Evolutionary conservation across 768 basidiomycete species (phyloP).

Genomic region (Guyanaporus albipodus): DNA sequence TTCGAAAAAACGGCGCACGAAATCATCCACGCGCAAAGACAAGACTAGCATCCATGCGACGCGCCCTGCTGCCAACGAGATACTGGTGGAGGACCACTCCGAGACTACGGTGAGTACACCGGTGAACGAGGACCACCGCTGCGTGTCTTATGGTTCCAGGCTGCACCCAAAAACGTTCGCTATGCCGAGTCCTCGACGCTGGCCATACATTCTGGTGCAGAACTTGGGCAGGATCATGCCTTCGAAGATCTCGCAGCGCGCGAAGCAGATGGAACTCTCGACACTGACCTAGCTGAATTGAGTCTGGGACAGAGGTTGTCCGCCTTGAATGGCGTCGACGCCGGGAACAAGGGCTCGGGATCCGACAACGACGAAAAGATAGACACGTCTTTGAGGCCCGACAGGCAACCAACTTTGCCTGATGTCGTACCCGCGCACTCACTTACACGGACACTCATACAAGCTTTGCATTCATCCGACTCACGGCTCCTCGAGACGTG

Average conservation of each 20-base stretch:
- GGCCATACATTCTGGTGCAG: slow-evolving; percentile 63
- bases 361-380: slow-evolving; percentile 50
- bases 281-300: slow-evolving; percentile 84
- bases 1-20: slow-evolving; percentile 51
- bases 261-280: slow-evolving; percentile 65
- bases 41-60: slow-evolving; percentile 6
- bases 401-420: slow-evolving; percentile 25
- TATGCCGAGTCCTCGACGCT: slow-evolving; percentile 62
- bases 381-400: slow-evolving; percentile 15
- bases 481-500: slow-evolving; percentile 83
- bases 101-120: slow-evolving; percentile 16
- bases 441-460: slow-evolving; percentile 89
- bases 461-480: slow-evolving; percentile 95
- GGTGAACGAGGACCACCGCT: neutral
- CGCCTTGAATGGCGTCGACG: slow-evolving; percentile 52
- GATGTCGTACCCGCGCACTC: slow-evolving; percentile 74
- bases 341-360: slow-evolving; percentile 35
- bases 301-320: slow-evolving; percentile 88
- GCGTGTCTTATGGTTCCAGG: slow-evolving; percentile 29
- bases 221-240: slow-evolving; percentile 55
- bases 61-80: slow-evolving; percentile 15
- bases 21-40: slow-evolving; percentile 40
- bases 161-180: slow-evolving; percentile 49
- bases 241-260: slow-evolving; percentile 46
- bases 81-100: slow-evolving; percentile 22